Base-by-base conservation (phyloP, 1,284 basidiomycete species). In the Trichosporon faecale region DNA sequence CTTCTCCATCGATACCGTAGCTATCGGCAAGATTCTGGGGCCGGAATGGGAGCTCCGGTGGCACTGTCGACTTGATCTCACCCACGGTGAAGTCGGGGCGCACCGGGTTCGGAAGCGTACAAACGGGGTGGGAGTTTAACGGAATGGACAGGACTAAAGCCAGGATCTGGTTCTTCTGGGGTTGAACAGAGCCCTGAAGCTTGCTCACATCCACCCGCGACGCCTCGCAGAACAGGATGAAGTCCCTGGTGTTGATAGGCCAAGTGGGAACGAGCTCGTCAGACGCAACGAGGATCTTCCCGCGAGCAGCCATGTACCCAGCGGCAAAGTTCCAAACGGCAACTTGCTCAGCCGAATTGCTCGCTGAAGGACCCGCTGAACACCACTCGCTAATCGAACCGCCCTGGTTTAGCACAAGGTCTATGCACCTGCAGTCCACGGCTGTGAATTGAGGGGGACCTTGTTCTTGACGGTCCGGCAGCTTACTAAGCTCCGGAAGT, bases 31-130 rank as follows among this genome's bases (percentile, higher is more conserved):
- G 21, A 37, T 21, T 68, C 25, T 64, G 25, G 0, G 44, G 55
- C 11, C n/a, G 66, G 16, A 29, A 25, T 12, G 40, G 44, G 11
- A 49, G 16, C 46, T 18, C 27, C 3, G 46, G 29, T 7, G 37
- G 64, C 21, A 31, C 46, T 12, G 21, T 44, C 35, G 21, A 27
- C 44, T 8, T 9, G 21, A 9, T 29, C 7, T 66, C 64, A 29
- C 67, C 66, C 5, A 55, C 61, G 35, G 49, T 37, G 57, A 72
- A 70, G 49, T 68, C 67, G 21, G 76, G 73, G 2, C 67, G 46
- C 25, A 78, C 71, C 5, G 78, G 78, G 64, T 78, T 76, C 3
- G 77, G 77, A 8, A 76, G 67, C 29, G 25, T 27, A 0, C 70
- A 70, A 14, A 70, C 12, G 0, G 66, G 25, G 16, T 21, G 29